Percentiles rank a stretch among this genome's conserved stretches.
Evolutionary conservation across 2,329 filamentous ascomycete species (phyloP).

Genomic region (Xylariaceae sp.): DNA sequence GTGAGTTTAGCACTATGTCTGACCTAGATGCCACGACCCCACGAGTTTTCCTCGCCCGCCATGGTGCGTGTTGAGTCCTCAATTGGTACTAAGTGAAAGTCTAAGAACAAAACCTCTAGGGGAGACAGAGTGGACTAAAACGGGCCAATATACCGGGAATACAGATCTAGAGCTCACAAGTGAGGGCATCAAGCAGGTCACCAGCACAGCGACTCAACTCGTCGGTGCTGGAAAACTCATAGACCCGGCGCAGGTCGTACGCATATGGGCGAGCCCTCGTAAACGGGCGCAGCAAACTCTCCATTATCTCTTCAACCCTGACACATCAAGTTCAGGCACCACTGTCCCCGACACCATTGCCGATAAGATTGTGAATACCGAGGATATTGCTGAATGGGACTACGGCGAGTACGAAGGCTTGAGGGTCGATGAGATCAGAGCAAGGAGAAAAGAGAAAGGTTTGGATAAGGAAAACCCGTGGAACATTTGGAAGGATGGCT

Average conservation of each 20-base stretch:
- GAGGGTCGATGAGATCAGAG: conserved; percentile 47
- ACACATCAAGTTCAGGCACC: conserved; percentile 3
- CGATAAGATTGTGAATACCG: conserved; percentile 44
- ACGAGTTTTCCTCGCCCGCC: too few relatives aligned
- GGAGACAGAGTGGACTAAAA: too few relatives aligned
- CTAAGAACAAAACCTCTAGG: too few relatives aligned
- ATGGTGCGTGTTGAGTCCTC: too few relatives aligned
- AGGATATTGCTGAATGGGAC: conserved; percentile 57
- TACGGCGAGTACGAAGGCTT: conserved; percentile 55
- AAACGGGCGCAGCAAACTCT: conserved; percentile 53
- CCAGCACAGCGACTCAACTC: conserved; percentile 46
- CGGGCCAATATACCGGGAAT: conserved; percentile 51
- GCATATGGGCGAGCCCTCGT: conserved; percentile 54
- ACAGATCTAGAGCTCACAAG: conserved; percentile 49
- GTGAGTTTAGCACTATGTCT: too few relatives aligned
- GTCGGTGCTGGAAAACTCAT: conserved; percentile 55
- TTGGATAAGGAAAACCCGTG: conserved; percentile 52
- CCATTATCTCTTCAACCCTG: conserved; percentile 48
- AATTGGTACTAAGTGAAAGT: too few relatives aligned
- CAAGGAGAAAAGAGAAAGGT: conserved; percentile 44
- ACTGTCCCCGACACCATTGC: conserved; percentile 20
- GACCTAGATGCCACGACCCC: too few relatives aligned
- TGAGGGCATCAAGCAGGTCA: conserved; percentile 50
- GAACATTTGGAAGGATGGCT: conserved; percentile 47
- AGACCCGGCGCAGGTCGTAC: conserved; percentile 51